Evolutionary conservation across 2,329 filamentous ascomycete species (phyloP).

Genomic region (Rutstroemia sp.): DNA sequence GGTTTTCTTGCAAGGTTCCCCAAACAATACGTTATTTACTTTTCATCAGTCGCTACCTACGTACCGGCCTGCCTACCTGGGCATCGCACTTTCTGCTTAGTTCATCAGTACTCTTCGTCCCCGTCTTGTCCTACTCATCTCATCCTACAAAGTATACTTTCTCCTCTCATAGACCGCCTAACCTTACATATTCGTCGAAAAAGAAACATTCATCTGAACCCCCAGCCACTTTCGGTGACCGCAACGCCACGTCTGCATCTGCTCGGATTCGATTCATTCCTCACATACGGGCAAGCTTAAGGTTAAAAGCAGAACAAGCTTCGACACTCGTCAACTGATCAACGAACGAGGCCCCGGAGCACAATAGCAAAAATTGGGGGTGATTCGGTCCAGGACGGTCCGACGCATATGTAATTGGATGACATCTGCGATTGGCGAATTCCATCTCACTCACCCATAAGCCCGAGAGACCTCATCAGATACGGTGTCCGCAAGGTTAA

Average conservation of each 20-base stretch:
- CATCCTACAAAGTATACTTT: neutral
- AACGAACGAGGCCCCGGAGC: neutral
- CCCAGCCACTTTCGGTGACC: neutral
- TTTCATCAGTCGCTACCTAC: neutral
- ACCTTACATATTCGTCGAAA: neutral
- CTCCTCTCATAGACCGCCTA: too few relatives aligned
- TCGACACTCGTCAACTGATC: neutral
- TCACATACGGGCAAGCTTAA: neutral
- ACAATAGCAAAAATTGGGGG: neutral
- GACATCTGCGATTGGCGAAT: slow-evolving; percentile 6
- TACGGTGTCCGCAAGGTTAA: neutral
- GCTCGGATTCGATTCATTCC: neutral
- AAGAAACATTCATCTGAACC: neutral
- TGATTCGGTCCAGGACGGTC: neutral
- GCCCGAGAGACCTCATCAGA: neutral
- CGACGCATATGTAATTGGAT: slow-evolving; percentile 2
- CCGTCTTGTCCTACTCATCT: neutral
- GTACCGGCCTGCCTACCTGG: neutral
- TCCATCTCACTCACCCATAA: neutral
- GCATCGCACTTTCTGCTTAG: too few relatives aligned
- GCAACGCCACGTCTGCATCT: neutral
- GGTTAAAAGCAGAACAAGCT: neutral
- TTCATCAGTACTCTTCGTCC: neutral
- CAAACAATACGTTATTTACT: neutral
- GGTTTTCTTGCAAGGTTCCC: neutral